Conservation (phyloP, 495 filamentous ascomycete species). For the Aspergillus baeticus region DNA sequence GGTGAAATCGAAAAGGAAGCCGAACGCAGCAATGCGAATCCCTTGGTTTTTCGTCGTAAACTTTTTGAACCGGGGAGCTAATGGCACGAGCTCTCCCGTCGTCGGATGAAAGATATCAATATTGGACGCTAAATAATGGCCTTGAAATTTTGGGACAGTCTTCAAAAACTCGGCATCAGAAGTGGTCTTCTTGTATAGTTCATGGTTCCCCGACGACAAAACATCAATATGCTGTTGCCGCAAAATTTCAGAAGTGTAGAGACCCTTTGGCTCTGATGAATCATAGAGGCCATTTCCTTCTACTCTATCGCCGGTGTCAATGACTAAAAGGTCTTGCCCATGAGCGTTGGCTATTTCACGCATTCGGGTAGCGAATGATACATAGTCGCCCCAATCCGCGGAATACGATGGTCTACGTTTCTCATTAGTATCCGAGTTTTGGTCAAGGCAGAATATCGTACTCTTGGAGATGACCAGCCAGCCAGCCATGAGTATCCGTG, state of each 20-base stretch:
- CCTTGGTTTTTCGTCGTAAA: constrained; percentile 87
- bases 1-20: constrained; percentile 91
- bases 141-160: constrained; percentile 75
- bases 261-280: constrained; percentile 79
- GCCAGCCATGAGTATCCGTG: constrained; percentile 95
- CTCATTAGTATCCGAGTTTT: constrained; percentile 9
- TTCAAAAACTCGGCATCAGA: constrained; percentile 71
- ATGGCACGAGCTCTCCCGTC: constrained; percentile 65
- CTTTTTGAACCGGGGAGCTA: constrained; percentile 80
- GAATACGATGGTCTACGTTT: constrained; percentile 72
- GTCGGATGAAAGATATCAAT: constrained; percentile 80
- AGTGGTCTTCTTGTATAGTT: constrained; percentile 80
- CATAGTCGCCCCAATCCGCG: constrained; percentile 96
- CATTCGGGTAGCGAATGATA: constrained; percentile 87
- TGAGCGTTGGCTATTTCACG: constrained; percentile 70
- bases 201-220: constrained; percentile 90
- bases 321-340: constrained; percentile 78
- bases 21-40: constrained; percentile 81
- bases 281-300: constrained; percentile 98
- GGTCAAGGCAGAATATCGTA: constrained; percentile 31
- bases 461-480: constrained; percentile 91
- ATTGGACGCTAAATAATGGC: constrained; percentile 83
- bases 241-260: constrained; percentile 84
- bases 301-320: constrained; percentile 92
- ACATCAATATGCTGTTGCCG: constrained; percentile 79